Conservation (phyloP, 1,139 yeast species). For the Yamadazyma atlantica region DNA sequence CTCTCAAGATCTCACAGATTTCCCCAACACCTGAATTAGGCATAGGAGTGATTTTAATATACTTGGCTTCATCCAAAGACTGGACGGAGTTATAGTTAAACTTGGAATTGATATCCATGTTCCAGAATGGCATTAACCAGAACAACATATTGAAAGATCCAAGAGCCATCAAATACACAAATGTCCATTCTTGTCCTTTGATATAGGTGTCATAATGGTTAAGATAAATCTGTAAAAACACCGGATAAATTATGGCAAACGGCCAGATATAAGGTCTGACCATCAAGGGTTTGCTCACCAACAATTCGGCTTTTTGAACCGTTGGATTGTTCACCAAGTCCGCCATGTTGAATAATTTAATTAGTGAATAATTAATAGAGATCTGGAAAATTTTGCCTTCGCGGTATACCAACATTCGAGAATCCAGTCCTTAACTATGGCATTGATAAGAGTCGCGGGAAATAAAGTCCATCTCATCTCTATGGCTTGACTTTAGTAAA, state of each 20-base stretch:
- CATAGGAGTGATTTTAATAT: slow-evolving; percentile 75
- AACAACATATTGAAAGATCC: slow-evolving; percentile 72
- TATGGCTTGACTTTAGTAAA: background rate
- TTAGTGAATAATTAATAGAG: background rate
- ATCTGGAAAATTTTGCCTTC: slow-evolving; percentile 1
- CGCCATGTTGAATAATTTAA: slow-evolving; percentile 24
- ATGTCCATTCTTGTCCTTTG: slow-evolving; percentile 83
- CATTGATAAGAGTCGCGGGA: no score
- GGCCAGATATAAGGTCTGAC: slow-evolving; percentile 85
- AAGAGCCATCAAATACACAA: slow-evolving; percentile 76
- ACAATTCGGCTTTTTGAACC: slow-evolving; percentile 63
- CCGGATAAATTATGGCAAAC: slow-evolving; percentile 75
- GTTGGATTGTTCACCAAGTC: slow-evolving; percentile 55
- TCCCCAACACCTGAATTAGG: slow-evolving; percentile 87
- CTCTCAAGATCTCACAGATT: slow-evolving; percentile 64
- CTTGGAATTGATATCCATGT: slow-evolving; percentile 63
- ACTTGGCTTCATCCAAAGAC: slow-evolving; percentile 60
- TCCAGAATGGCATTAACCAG: slow-evolving; percentile 97
- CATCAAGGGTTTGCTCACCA: slow-evolving; percentile 63
- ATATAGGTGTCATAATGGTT: slow-evolving; percentile 77
- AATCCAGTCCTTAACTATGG: no score
- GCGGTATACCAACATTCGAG: no score
- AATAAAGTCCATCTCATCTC: background rate
- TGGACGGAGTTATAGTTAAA: slow-evolving; percentile 66
- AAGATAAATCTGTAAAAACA: slow-evolving; percentile 64